phyloP scores from a whole-genome alignment of 2,329 filamentous ascomycete species.

The Sporothrix pseudoabietina region DNA sequence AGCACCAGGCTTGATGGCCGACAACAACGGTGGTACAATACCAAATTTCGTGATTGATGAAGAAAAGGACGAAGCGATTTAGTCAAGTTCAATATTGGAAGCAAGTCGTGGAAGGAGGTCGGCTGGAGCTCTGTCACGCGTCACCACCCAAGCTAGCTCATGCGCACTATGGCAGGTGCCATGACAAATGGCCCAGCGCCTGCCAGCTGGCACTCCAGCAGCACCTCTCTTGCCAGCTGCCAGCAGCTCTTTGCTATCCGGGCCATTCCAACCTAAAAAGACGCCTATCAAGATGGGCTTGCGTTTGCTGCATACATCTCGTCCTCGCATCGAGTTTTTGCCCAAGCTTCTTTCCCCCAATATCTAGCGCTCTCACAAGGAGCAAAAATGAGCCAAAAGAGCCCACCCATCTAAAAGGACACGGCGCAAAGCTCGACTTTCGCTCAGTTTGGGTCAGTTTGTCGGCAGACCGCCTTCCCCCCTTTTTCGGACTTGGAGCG shows the following conservation, averaged over 20 bases:
- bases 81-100: not conserved
- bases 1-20: not conserved
- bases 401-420: slow-evolving; percentile 19
- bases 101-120: not conserved
- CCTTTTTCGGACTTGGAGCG: slow-evolving; percentile 29
- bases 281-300: not conserved
- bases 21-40: not conserved
- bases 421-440: not conserved
- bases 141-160: slow-evolving; percentile 8
- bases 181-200: slow-evolving; percentile 8
- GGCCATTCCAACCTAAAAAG: not conserved
- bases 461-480: slow-evolving; percentile 22
- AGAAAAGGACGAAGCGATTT: not conserved
- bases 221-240: not conserved
- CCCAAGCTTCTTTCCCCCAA: slow-evolving; percentile 13
- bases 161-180: not conserved
- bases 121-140: slow-evolving; percentile 22
- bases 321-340: slow-evolving; percentile 1
- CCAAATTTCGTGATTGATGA: not conserved
- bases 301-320: not conserved
- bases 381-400: not conserved
- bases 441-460: not conserved
- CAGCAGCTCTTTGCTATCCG: slow-evolving; percentile 13
- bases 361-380: slow-evolving; percentile 9
- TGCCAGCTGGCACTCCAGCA: slow-evolving; percentile 22